These are phyloP conservation scores for Linnemannia exigua DNA, from an alignment of 192 early-diverging fungal genomes.

Conservation along the genomic window DNA sequence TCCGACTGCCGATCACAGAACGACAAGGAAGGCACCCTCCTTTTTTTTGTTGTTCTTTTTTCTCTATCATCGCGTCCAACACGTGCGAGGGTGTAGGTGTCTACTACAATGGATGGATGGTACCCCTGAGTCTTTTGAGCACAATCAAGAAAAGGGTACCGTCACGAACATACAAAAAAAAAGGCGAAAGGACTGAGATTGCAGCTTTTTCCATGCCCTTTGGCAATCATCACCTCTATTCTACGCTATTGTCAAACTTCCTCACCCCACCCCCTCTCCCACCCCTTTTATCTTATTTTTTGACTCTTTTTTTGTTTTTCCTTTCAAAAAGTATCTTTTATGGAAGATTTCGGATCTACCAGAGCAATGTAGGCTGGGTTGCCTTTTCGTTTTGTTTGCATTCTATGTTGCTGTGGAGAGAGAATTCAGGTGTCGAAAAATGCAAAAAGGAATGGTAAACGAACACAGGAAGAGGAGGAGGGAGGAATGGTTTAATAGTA, in stretches of 20 bases:
- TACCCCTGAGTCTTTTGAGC: neutral
- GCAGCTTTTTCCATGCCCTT: neutral
- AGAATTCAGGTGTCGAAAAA: too few relatives aligned
- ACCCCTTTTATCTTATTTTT: neutral
- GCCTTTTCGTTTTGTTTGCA: neutral
- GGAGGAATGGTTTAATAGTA: neutral
- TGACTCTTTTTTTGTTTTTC: neutral
- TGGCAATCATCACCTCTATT: neutral
- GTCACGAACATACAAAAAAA: neutral
- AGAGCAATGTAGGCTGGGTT: neutral
- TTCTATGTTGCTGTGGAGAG: too few relatives aligned
- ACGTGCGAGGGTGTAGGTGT: neutral
- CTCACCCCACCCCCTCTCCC: neutral
- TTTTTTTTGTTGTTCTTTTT: neutral
- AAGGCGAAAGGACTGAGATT: neutral
- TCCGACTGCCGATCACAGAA: conserved; percentile 1
- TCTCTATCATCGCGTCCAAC: neutral
- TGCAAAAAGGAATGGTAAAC: neutral
- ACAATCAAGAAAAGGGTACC: neutral
- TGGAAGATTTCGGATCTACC: conserved; percentile 2
- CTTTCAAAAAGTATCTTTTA: neutral
- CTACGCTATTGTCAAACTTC: neutral
- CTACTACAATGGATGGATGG: neutral
- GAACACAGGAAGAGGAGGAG: neutral
- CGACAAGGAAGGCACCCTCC: neutral